Base-by-base conservation (phyloP, 176 grass and related monocot genomes). In the Carex parvula region DNA sequence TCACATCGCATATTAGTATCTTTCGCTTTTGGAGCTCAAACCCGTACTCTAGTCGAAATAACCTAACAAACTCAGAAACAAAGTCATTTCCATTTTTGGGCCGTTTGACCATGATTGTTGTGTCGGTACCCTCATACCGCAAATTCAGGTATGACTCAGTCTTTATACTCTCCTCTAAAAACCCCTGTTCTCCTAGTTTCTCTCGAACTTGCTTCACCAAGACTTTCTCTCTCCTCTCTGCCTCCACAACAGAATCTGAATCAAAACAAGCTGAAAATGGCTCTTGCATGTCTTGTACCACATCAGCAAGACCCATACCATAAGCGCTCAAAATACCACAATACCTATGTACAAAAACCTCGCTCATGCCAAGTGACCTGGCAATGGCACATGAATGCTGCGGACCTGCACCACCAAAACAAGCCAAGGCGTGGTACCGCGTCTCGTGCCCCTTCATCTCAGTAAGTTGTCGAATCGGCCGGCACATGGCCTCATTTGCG, bases 371-470 rank as follows among this genome's bases (percentile, higher is more conserved):
- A 55, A 98, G 77, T 22, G 95, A 98, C 77, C 95, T 98, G 73
- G 95, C 92, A 13, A 94, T 98, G 69, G 95, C 86, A 80, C 95
- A 98, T 60, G 95, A 91, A 89, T 98, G 95, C 50, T 98, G 95
- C 54, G 95, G 92, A 60, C 95, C 95, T 48, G 95, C 95, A 71
- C 95, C 95, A 69, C 95, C 95, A 87, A 98, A 98, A 87, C 95
- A 98, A 46, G 92, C 92, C 4, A 98, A 90, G 10, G 89, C 84
- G 15, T 98, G 95, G 82, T 93, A 91, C 80, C 90, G 91, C 17
- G 92, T 98, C 68, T 98, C 95, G 55, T 98, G 95, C 17, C 95
- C 95, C 70, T 98, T 98, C 95, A 98, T 94, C 89, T 98, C 95
- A 0, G 95, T 98, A 67, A 98, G 72, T 82, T 98, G 90, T 55